phyloP scores from a whole-genome alignment of 2,329 filamentous ascomycete genomes.

The Leptographium wingfieldii region DNA sequence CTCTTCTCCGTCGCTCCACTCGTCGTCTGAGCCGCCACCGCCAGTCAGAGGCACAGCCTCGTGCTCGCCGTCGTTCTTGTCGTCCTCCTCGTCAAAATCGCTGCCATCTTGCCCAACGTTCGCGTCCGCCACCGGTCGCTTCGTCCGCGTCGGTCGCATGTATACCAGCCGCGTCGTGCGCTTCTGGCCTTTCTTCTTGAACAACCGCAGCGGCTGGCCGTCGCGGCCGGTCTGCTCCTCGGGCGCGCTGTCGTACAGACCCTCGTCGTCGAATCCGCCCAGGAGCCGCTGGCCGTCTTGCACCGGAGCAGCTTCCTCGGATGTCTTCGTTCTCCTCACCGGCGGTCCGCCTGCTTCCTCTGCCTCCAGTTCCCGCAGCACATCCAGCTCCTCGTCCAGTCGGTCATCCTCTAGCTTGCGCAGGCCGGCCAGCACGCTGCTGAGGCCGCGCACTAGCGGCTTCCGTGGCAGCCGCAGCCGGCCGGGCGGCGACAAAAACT shows the following conservation, averaged over 20 bases:
- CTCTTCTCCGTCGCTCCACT: background rate
- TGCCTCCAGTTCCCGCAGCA: slow-evolving; percentile 56
- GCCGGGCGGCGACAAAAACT: slow-evolving; percentile 30
- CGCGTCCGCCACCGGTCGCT: slow-evolving; percentile 31
- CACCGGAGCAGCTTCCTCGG: background rate
- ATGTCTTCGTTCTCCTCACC: background rate
- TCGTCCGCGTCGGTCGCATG: slow-evolving; percentile 41
- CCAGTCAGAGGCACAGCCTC: too few species aligned
- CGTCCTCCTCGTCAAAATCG: slow-evolving; percentile 24
- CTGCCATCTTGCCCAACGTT: slow-evolving; percentile 25
- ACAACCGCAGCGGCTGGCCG: slow-evolving; percentile 48
- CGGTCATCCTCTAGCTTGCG: slow-evolving; percentile 57
- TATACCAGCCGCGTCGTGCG: slow-evolving; percentile 59
- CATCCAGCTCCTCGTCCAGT: slow-evolving; percentile 62
- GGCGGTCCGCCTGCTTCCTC: slow-evolving; percentile 19
- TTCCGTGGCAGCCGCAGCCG: slow-evolving; percentile 44
- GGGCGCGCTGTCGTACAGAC: slow-evolving; percentile 39
- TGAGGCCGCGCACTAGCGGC: slow-evolving; percentile 56
- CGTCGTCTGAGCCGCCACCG: too few species aligned
- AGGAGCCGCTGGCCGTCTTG: slow-evolving; percentile 27
- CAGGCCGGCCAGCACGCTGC: slow-evolving; percentile 59
- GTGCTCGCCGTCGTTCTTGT: slow-evolving; percentile 9
- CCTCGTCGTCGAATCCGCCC: slow-evolving; percentile 53
- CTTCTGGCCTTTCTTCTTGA: slow-evolving; percentile 78
- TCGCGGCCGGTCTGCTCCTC: slow-evolving; percentile 35